Evolutionary conservation across 306 rosid species (phyloP).

Genomic region (Astragalus glycyphyllos): DNA sequence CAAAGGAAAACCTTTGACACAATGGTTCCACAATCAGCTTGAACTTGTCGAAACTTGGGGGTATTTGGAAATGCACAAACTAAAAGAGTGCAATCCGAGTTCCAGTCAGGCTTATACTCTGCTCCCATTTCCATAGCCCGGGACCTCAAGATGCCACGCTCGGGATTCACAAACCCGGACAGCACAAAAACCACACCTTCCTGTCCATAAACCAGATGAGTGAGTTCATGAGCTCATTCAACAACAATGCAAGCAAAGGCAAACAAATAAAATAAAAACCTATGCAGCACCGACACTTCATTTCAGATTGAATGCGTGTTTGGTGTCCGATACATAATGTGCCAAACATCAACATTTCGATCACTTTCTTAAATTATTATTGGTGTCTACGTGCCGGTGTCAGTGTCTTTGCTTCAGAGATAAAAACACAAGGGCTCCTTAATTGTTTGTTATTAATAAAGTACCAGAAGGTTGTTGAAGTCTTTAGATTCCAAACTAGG

Average conservation of each 20-base stretch:
- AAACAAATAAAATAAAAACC: neutral
- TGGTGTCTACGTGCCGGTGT: too few relatives aligned
- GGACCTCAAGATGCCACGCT: conserved; percentile 81
- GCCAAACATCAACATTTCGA: too few relatives aligned
- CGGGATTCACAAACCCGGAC: conserved; percentile 95
- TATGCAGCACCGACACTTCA: too few relatives aligned
- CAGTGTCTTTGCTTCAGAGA: too few relatives aligned
- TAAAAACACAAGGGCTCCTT: conserved; percentile 13
- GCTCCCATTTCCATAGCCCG: conserved; percentile 97
- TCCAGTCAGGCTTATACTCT: conserved; percentile 87
- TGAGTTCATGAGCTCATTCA: conserved; percentile 25
- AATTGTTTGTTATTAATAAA: neutral
- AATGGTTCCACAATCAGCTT: conserved; percentile 88
- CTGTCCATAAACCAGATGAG: conserved; percentile 54
- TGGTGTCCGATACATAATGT: too few relatives aligned
- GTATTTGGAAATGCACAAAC: conserved; percentile 92
- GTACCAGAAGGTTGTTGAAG: conserved; percentile 75
- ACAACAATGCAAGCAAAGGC: conserved; percentile 23
- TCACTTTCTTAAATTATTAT: too few relatives aligned
- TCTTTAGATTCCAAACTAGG: conserved; percentile 48
- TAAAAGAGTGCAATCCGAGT: conserved; percentile 79
- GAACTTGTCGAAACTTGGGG: conserved; percentile 89
- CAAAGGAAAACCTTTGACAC: conserved; percentile 75
- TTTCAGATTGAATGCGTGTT: too few relatives aligned
- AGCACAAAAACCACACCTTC: conserved; percentile 91